Evolutionary conservation across 768 basidiomycete species (phyloP).

Genomic region (Kwoniella sp.): DNA sequence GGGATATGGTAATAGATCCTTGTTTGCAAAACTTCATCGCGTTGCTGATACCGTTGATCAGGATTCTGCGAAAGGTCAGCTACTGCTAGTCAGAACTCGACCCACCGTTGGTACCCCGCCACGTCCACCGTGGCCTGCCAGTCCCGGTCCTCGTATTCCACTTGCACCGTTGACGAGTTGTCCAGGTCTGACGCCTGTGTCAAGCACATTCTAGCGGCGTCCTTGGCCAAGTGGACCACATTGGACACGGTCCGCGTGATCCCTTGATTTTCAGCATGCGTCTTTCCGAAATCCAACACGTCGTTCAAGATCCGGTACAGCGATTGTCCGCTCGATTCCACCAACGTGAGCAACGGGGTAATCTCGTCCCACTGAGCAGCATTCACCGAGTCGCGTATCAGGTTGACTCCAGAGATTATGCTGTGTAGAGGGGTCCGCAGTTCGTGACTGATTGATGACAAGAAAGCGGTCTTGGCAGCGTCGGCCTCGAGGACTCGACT

Average conservation of each 20-base stretch:
- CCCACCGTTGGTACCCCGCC: conserved; percentile 32
- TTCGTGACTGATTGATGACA: conserved; percentile 41
- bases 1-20: conserved; percentile 17
- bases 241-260: neutral
- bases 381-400: conserved; percentile 18
- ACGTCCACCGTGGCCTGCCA: conserved; percentile 28
- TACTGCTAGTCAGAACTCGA: neutral
- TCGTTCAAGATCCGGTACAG: conserved; percentile 33
- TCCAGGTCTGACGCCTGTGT: conserved; percentile 2
- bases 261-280: neutral
- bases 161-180: neutral
- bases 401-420: conserved; percentile 28
- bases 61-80: conserved; percentile 16
- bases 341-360: conserved; percentile 4
- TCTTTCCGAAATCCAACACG: conserved; percentile 30
- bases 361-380: conserved; percentile 11
- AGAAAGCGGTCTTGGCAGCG: conserved; percentile 34
- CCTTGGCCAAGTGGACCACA: neutral
- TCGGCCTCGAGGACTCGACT: conserved; percentile 27
- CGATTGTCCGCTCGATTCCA: conserved; percentile 24
- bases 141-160: conserved; percentile 34
- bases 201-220: conserved; percentile 1
- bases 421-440: conserved; percentile 43
- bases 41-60: conserved; percentile 38
- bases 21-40: conserved; percentile 24